Evolutionary conservation across 805 yeast species (phyloP), one percentile per base, ranked within the genome.

Genomic region (Saccharomycopsis sp.): DNA sequence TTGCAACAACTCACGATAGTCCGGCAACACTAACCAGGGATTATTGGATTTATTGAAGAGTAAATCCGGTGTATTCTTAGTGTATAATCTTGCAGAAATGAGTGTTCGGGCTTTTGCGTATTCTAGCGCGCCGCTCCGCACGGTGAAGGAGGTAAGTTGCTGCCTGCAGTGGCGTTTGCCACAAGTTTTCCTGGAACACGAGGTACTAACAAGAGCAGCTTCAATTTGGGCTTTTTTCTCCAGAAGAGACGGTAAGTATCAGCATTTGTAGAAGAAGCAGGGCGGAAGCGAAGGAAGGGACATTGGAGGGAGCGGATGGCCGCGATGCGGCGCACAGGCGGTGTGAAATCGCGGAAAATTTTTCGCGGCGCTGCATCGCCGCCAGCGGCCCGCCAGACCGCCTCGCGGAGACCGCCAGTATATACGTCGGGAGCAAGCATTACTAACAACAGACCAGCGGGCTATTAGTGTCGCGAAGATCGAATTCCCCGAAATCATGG

Each of bases 401-500:
- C n/a, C n/a, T n/a, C n/a, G n/a, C n/a, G n/a, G 37, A 29, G 12
- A 29, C 12, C 37, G 37, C 37, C 37, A 29, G 12, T 29, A 29
- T 7, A 29, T 29, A 5, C 5, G 5, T 7, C 37, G 12, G 9
- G 37, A 29, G 37, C 9, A 29, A 29, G 37, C 5, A 29, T 29
- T 29, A 12, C 37, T 29, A 29, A 29, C 37, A 29, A 5, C 5
- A 29, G 37, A 37, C 9, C 61, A 76, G 80, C 87, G 97, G 73
- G 97, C 98, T 53, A 91, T 94, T 64, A 89, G 97, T 62, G 99
- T 95, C 60, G 98, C 97, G 50, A 94, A 94, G 70, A 90, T 94
- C 68, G 97, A 92, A 73, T 94, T 88, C 68, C 99, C 99, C 21
- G 99, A 94, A 74, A 94, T 97, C n/a, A 94, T 94, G 97, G 99